A percentile compares a stretch with the other conserved stretches of the same genome.
Evolutionary conservation across 2,329 filamentous ascomycete species (phyloP).

Genomic region (Colletotrichum truncatum): DNA sequence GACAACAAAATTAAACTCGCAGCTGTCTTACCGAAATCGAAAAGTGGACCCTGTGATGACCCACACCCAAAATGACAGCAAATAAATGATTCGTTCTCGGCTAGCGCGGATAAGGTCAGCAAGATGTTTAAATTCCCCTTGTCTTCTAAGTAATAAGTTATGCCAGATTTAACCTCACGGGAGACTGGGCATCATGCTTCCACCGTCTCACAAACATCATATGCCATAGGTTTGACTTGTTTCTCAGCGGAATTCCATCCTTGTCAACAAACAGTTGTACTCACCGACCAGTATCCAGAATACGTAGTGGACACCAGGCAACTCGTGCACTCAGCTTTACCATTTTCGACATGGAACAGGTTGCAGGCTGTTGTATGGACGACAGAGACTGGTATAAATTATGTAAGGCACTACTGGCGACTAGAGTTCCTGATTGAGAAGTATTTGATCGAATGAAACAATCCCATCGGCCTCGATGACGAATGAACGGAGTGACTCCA

Average conservation of each 20-base stretch:
- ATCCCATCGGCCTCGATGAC: conserved; percentile 6
- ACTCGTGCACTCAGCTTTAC: too few species aligned
- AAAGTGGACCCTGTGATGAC: background rate
- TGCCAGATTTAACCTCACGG: background rate
- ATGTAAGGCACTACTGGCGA: background rate
- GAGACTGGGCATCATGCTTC: background rate
- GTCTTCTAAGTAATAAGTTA: background rate
- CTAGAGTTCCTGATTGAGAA: background rate
- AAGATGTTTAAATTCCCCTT: too few species aligned
- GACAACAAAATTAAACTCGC: conserved; percentile 7
- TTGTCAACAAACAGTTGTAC: too few species aligned
- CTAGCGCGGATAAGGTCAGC: background rate
- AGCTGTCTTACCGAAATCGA: background rate
- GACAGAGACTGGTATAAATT: background rate
- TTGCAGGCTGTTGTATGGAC: background rate
- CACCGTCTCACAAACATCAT: too few species aligned
- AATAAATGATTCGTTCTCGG: background rate
- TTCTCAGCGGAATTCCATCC: too few species aligned
- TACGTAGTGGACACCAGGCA: too few species aligned
- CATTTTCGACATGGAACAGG: too few species aligned
- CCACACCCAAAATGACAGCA: background rate
- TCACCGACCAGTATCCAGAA: too few species aligned
- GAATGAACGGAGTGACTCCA: background rate
- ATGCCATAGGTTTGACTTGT: too few species aligned
- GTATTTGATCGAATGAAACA: conserved; percentile 13